Evolutionary conservation across 345 rosid genomes (phyloP).

Genomic region (Populus pruinosa): DNA sequence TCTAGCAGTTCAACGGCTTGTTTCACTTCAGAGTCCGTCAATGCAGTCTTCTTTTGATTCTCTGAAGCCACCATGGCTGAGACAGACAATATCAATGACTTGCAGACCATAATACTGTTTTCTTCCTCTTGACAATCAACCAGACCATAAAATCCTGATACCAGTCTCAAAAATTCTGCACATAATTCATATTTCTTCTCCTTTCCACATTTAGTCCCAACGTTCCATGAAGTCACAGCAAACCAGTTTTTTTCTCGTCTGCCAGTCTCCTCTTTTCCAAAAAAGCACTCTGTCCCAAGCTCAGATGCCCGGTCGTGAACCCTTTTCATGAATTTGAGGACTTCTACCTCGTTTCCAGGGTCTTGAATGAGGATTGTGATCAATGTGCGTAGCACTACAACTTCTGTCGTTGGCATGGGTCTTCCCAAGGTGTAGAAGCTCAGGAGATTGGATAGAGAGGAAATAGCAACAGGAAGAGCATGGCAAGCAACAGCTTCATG

Average conservation of each 20-base stretch:
- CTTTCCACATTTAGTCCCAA: slow-evolving; percentile 73
- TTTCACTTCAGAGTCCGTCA: slow-evolving; percentile 58
- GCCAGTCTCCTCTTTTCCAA: slow-evolving; percentile 76
- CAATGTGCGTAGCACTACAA: slow-evolving; percentile 76
- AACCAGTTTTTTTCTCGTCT: slow-evolving; percentile 81
- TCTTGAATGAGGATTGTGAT: slow-evolving; percentile 62
- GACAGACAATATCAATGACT: slow-evolving; percentile 61
- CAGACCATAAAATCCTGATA: slow-evolving; percentile 53
- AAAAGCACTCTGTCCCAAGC: slow-evolving; percentile 64
- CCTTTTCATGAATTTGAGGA: slow-evolving; percentile 53
- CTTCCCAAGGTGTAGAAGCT: slow-evolving; percentile 60
- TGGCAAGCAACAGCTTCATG: slow-evolving; percentile 95
- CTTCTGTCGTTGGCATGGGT: slow-evolving; percentile 66
- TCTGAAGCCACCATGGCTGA: slow-evolving; percentile 75
- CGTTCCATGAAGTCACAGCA: slow-evolving; percentile 80
- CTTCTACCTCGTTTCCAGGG: slow-evolving; percentile 51
- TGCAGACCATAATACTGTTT: slow-evolving; percentile 51
- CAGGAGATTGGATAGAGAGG: slow-evolving; percentile 68
- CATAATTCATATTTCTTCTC: slow-evolving; percentile 61
- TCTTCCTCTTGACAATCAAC: slow-evolving; percentile 51
- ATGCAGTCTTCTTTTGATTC: slow-evolving; percentile 46
- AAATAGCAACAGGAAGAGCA: slow-evolving; percentile 70
- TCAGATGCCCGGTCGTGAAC: slow-evolving; percentile 58
- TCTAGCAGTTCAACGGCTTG: slow-evolving; percentile 61
- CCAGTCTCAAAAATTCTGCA: slow-evolving; percentile 59